phyloP scores from a whole-genome alignment of 352 stramenopile genomes.

The Globisporangium recalcitrans region DNA sequence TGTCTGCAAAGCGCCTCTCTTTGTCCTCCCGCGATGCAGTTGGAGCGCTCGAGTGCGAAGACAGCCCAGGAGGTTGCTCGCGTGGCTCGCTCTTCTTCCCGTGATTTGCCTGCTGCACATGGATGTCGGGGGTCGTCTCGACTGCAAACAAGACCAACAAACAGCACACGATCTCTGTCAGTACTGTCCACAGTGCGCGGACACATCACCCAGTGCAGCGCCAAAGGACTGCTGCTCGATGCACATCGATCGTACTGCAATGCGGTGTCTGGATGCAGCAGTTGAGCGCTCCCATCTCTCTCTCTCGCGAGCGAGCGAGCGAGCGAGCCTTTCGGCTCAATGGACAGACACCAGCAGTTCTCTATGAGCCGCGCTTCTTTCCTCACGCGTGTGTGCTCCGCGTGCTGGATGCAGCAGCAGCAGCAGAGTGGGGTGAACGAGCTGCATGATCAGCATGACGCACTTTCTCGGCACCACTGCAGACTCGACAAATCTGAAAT shows the following conservation, averaged over 20 bases:
- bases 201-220: no score
- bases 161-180: neutral
- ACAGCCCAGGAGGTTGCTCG: neutral
- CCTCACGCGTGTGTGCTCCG: neutral
- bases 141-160: neutral
- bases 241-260: conserved; percentile 17
- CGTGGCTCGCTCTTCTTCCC: neutral
- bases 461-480: neutral
- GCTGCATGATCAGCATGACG: neutral
- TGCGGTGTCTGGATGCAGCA: conserved; percentile 17
- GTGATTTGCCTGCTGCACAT: neutral
- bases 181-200: neutral
- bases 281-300: conserved; percentile 19
- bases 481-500: neutral
- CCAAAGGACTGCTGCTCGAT: no score
- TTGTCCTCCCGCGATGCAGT: neutral
- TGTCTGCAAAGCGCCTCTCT: neutral
- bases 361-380: neutral
- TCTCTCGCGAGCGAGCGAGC: neutral
- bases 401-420: neutral
- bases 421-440: neutral
- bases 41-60: neutral
- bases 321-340: neutral
- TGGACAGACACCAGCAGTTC: neutral
- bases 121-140: neutral